Conservation (phyloP, 164 flowering plant species). For the Liriodendron chinense region DNA sequence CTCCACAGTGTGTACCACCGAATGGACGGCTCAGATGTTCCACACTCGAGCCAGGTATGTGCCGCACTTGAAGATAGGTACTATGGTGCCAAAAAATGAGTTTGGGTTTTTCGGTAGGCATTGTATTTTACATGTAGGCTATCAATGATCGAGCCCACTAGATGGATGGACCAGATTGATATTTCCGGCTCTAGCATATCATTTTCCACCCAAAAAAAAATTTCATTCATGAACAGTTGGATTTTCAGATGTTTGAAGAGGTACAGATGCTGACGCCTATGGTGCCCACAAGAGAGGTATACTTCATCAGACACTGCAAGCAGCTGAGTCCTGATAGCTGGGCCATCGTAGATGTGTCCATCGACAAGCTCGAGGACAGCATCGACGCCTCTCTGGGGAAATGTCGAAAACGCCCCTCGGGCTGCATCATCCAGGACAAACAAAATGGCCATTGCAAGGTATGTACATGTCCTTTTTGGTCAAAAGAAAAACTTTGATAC, state of each 20-base stretch:
- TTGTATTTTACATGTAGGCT: no score
- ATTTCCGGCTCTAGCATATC: background rate
- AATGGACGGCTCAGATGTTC: no score
- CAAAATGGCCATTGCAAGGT: slow-evolving; percentile 96
- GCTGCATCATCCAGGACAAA: slow-evolving; percentile 91
- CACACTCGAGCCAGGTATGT: no score
- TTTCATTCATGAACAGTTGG: background rate
- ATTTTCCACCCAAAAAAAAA: background rate
- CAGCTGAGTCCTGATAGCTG: slow-evolving; percentile 70
- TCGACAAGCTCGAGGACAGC: slow-evolving; percentile 72
- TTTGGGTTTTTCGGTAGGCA: no score
- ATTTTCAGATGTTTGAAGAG: slow-evolving; percentile 90
- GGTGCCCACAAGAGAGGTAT: slow-evolving; percentile 90
- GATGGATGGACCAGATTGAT: no score
- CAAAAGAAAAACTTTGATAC: no score
- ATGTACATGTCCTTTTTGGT: background rate
- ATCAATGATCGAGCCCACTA: no score
- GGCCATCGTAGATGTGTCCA: slow-evolving; percentile 91
- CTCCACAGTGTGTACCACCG: no score
- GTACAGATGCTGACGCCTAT: slow-evolving; percentile 91
- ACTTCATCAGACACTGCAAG: slow-evolving; percentile 75
- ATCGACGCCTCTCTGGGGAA: slow-evolving; percentile 68
- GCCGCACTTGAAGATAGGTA: no score
- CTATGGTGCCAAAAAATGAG: no score
- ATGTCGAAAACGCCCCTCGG: slow-evolving; percentile 88